phyloP scores from a whole-genome alignment of 1,284 basidiomycete species.

The Microbotryomycetes sp. region DNA sequence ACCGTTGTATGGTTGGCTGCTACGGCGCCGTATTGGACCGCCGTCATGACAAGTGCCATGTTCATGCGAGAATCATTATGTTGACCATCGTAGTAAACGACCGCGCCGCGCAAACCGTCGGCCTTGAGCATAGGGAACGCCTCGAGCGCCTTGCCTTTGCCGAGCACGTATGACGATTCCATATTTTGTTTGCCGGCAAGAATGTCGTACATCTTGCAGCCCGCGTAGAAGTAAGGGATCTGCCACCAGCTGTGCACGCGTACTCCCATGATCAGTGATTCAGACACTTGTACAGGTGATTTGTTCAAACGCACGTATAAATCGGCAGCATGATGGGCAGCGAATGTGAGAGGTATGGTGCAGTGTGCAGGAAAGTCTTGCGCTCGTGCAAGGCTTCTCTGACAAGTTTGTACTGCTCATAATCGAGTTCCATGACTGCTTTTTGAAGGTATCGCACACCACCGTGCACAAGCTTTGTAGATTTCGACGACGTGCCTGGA shows the following conservation, averaged over 20 bases:
- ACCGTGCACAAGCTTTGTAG: conserved; percentile 95
- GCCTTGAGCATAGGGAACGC: conserved; percentile 93
- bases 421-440: conserved; percentile 91
- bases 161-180: conserved; percentile 91
- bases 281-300: background rate
- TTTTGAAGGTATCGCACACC: conserved; percentile 97
- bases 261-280: conserved; percentile 18
- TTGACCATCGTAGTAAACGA: conserved; percentile 97
- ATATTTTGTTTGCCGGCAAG: conserved; percentile 95
- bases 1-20: conserved; percentile 90
- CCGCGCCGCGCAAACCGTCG: conserved; percentile 85
- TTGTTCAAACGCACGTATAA: conserved; percentile 57
- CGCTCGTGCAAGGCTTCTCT: conserved; percentile 88
- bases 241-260: conserved; percentile 74
- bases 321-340: conserved; percentile 91
- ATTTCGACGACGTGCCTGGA: conserved; percentile 87
- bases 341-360: conserved; percentile 85
- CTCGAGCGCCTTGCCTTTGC: conserved; percentile 83
- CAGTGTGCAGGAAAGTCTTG: conserved; percentile 87
- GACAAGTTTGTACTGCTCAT: conserved; percentile 74
- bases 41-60: conserved; percentile 85
- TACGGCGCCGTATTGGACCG: conserved; percentile 83
- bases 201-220: conserved; percentile 94
- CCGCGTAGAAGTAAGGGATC: conserved; percentile 90
- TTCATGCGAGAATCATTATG: conserved; percentile 99